Conservation (phyloP, 371 early-diverging fungal genomes). For the Circinella minor region DNA sequence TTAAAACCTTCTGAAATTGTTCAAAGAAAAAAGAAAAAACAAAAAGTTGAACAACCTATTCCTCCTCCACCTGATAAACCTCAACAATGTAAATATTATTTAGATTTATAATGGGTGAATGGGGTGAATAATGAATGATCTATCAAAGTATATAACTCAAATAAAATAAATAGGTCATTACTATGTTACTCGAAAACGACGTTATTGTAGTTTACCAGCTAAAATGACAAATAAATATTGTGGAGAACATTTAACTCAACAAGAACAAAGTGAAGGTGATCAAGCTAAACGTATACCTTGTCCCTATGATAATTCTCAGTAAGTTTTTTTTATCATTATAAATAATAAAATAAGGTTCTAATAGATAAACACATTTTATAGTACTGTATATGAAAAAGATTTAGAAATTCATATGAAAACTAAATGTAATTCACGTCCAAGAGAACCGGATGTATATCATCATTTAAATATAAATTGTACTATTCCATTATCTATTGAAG, state of each 20-base stretch:
- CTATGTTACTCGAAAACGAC: conserved; percentile 49
- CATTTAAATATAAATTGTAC: conserved; percentile 63
- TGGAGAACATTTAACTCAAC: conserved; percentile 69
- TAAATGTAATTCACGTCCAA: conserved; percentile 75
- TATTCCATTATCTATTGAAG: conserved; percentile 47
- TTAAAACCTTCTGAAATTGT: conserved; percentile 22
- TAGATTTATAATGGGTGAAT: too few species aligned
- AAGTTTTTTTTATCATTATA: conserved; percentile 25
- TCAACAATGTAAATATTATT: conserved; percentile 45
- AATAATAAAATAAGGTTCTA: neutral
- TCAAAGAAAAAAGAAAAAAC: conserved; percentile 12
- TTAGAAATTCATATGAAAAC: conserved; percentile 68
- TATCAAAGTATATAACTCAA: too few species aligned
- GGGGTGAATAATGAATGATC: too few species aligned
- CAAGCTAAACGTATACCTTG: conserved; percentile 67
- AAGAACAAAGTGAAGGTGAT: neutral
- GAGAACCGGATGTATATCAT: conserved; percentile 48
- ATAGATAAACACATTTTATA: conserved; percentile 17
- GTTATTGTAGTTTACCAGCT: conserved; percentile 72
- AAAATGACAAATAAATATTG: conserved; percentile 68
- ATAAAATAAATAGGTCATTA: conserved; percentile 40
- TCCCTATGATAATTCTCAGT: conserved; percentile 83
- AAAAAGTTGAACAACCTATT: conserved; percentile 20
- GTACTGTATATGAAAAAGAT: conserved; percentile 69
- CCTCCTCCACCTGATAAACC: conserved; percentile 53